Base-by-base conservation (phyloP, 2,329 filamentous ascomycete genomes). In the Phialocephala subalpina region DNA sequence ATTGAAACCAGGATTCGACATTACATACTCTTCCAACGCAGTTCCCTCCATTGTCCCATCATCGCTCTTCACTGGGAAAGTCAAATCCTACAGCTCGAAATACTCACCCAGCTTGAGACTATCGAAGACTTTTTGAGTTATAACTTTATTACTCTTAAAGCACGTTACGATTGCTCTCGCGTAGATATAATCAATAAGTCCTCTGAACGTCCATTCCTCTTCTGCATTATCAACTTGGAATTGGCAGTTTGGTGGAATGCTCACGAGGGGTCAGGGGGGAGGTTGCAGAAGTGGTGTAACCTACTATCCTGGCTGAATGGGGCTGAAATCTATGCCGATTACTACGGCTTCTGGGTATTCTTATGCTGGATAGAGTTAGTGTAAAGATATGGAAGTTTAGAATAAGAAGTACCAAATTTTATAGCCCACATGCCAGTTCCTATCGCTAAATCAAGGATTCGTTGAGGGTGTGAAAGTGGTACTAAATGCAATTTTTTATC, bases 131-230 rank as follows among this genome's bases (percentile, higher is more conserved):
- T 65, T 64, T 3, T 65, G 47, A 3, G 69, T 45, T 33, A 72
- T 64, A 2, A 29, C 78, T 42, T 81, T 79, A 76, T 87, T 90
- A 69, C 88, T 86, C 2, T 79, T 76, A 63, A 90, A 83, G 63
- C 82, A 82, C 27, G 87, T 87, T 0, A 81, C 78, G 73, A 89
- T 79, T 64, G 84, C 79, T 29, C 84, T 83, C 1, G 83, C 80
- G 73, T 89, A 87, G 60, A 91, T 82, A 69, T 82, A 86, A 75
- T 90, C 87, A 88, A 87, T 61, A 80, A 78, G 60, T 78, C n/a
- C 72, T 9, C 81, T 77, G 56, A 78, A 85, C 75, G 76, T 84
- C 79, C 79, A 82, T 18, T 77, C 70, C 29, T 77, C 77, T 83
- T 72, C 66, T 14, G 73, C 74, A 65, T 78, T 73, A 57, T 76